Percentiles rank a stretch among this genome's conserved stretches.
phyloP scores from a whole-genome alignment of 1,284 basidiomycete species.

The Ustilago xerochloae region DNA sequence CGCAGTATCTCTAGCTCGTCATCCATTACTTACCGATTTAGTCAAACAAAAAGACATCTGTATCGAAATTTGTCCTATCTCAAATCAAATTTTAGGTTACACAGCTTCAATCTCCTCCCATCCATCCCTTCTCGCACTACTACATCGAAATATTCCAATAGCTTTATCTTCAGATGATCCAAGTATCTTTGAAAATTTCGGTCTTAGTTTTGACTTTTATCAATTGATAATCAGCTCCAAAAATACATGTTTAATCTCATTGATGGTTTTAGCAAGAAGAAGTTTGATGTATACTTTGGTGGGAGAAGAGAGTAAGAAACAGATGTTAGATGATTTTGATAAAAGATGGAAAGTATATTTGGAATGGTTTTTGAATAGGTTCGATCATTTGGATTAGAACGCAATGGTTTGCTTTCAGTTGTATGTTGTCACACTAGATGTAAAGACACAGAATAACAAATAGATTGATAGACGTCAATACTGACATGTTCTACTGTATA shows the following conservation, averaged over 20 bases:
- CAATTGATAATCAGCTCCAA: constrained; percentile 42
- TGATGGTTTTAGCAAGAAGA: constrained; percentile 38
- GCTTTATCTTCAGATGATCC: constrained; percentile 80
- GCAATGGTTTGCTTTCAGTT: no score
- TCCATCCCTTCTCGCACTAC: constrained; percentile 69
- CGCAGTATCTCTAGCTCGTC: constrained; percentile 79
- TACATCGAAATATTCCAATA: constrained; percentile 78
- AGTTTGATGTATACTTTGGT: constrained; percentile 43
- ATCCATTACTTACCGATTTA: constrained; percentile 77
- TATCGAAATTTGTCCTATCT: constrained; percentile 73
- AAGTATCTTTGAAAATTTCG: constrained; percentile 80
- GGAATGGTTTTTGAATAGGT: constrained; percentile 29
- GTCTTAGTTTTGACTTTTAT: constrained; percentile 67
- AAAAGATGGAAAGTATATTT: constrained; percentile 42
- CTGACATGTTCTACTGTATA: no score
- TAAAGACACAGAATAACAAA: no score
- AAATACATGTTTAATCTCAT: constrained; percentile 29
- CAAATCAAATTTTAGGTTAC: constrained; percentile 56
- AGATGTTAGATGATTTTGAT: constrained; percentile 40
- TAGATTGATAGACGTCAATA: no score
- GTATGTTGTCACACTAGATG: no score
- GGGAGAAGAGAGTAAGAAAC: constrained; percentile 16
- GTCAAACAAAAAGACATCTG: constrained; percentile 76
- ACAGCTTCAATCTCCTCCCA: constrained; percentile 35
- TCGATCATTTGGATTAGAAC: constrained; percentile 4